These are phyloP conservation scores for Blastocystis sp. DNA, from an alignment of 352 stramenopile genomes.

Conservation along the genomic window DNA sequence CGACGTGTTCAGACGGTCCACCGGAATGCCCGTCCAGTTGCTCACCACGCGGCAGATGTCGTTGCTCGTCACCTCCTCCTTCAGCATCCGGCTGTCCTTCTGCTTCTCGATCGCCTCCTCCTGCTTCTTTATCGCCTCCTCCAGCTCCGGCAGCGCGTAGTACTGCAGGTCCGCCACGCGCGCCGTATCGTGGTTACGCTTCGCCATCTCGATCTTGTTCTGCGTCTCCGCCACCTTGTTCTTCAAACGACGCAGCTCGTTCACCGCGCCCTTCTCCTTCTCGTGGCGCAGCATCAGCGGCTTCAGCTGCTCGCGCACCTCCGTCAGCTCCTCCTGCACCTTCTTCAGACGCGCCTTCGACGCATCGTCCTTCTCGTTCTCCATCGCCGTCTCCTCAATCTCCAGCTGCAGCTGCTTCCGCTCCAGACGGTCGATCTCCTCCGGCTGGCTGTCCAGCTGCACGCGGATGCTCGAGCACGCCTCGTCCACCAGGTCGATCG, in stretches of 20 bases:
- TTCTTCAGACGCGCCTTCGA: constrained; percentile 84
- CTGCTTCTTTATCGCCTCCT: constrained; percentile 77
- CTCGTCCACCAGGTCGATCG: constrained; percentile 91
- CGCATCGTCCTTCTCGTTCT: constrained; percentile 87
- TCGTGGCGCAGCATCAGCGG: constrained; percentile 85
- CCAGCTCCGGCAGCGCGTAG: constrained; percentile 85
- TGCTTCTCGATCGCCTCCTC: constrained; percentile 75
- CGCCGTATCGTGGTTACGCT: constrained; percentile 88
- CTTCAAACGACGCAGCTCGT: constrained; percentile 86
- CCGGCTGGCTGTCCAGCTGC: constrained; percentile 87
- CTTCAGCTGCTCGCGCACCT: constrained; percentile 84
- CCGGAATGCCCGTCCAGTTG: constrained; percentile 84
- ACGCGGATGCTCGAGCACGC: constrained; percentile 84
- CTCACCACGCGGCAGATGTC: constrained; percentile 84
- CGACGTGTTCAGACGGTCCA: constrained; percentile 79
- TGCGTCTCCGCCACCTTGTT: constrained; percentile 86
- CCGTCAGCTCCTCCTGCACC: constrained; percentile 85
- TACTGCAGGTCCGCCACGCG: constrained; percentile 92
- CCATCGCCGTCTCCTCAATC: constrained; percentile 87
- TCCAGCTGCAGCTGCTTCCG: constrained; percentile 88
- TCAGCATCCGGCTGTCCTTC: constrained; percentile 72
- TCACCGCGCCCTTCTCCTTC: constrained; percentile 83
- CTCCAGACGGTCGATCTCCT: constrained; percentile 91
- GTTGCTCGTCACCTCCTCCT: constrained; percentile 81
- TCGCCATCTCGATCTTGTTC: constrained; percentile 86